phyloP scores from a whole-genome alignment of 768 basidiomycete species.

The Chlorophyllum brunneum region DNA sequence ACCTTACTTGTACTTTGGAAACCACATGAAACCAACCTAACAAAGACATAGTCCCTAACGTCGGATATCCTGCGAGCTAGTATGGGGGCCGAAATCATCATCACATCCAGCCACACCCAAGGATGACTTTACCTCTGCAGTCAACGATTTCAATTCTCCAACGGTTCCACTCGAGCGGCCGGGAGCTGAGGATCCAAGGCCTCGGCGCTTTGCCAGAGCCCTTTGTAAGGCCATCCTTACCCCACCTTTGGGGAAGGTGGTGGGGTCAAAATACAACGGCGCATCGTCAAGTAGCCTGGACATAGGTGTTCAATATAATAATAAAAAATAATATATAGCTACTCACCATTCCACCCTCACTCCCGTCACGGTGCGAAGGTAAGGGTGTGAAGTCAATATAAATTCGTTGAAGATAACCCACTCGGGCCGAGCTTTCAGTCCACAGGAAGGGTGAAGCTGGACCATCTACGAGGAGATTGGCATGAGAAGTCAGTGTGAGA shows the following conservation, averaged over 20 bases:
- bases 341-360: constrained; percentile 79
- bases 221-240: constrained; percentile 62
- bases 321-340: not conserved
- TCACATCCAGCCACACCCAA: no score
- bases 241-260: constrained; percentile 63
- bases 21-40: no score
- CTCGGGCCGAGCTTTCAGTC: constrained; percentile 78
- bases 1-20: no score
- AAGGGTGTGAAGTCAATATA: constrained; percentile 83
- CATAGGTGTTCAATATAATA: constrained; percentile 4
- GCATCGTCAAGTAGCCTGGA: constrained; percentile 39
- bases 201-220: constrained; percentile 47
- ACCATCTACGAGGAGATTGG: constrained; percentile 47
- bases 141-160: no score
- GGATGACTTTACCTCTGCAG: no score
- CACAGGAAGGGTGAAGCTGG: constrained; percentile 77
- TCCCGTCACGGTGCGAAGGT: constrained; percentile 89
- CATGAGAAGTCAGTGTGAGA: constrained; percentile 98
- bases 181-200: no score
- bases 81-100: no score
- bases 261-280: constrained; percentile 64
- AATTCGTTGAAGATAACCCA: constrained; percentile 88
- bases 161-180: no score
- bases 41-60: no score
- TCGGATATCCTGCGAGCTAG: no score